Conservation (phyloP, 441 rosid species). For the Adansonia gregorii region DNA sequence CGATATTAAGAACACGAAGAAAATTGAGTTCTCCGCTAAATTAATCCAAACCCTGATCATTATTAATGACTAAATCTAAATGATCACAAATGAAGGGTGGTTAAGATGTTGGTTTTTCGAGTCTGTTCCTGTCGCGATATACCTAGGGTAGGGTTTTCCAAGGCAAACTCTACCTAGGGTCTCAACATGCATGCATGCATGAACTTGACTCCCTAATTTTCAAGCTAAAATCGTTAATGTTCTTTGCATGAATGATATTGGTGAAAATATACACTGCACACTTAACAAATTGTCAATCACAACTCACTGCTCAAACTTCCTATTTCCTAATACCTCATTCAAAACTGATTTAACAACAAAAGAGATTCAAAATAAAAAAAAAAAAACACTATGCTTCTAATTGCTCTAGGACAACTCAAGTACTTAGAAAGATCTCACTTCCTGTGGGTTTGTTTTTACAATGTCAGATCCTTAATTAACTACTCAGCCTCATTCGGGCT, state of each 20-base stretch:
- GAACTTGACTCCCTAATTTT: too few relatives aligned
- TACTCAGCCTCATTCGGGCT: slow-evolving; percentile 39
- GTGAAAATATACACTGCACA: background rate
- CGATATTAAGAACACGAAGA: too few relatives aligned
- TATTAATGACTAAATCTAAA: too few relatives aligned
- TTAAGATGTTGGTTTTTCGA: too few relatives aligned
- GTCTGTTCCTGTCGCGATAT: too few relatives aligned
- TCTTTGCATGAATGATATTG: background rate
- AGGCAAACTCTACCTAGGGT: too few relatives aligned
- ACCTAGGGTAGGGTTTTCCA: too few relatives aligned
- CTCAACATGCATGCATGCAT: too few relatives aligned
- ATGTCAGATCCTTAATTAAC: slow-evolving; percentile 42
- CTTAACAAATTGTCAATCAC: slow-evolving; percentile 4
- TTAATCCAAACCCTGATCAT: too few relatives aligned
- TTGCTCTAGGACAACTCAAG: slow-evolving; percentile 35
- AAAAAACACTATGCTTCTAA: background rate
- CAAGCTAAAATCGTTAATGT: too few relatives aligned
- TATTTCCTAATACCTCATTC: background rate
- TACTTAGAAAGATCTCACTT: slow-evolving; percentile 49
- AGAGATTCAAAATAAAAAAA: background rate
- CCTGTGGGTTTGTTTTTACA: slow-evolving; percentile 24
- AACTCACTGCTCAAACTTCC: background rate
- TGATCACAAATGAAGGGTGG: too few relatives aligned
- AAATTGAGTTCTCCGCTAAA: too few relatives aligned
- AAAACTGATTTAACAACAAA: background rate